Conservation (phyloP, 2,329 filamentous ascomycete species). For the Botrytis galanthina region DNA sequence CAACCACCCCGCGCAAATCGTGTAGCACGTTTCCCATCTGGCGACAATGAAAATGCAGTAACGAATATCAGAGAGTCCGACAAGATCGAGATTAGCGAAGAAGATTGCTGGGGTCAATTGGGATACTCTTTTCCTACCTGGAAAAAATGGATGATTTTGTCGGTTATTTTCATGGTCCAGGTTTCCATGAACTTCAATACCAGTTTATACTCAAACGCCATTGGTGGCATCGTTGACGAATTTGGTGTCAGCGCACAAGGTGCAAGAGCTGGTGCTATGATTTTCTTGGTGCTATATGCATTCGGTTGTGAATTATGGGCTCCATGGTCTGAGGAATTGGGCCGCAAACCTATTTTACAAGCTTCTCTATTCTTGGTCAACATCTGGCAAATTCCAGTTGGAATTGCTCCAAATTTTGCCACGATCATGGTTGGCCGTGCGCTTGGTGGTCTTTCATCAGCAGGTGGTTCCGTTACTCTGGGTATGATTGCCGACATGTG, state of each 20-base stretch:
- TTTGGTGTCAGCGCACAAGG: constrained; percentile 67
- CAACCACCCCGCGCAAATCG: not conserved
- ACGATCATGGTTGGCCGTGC: constrained; percentile 68
- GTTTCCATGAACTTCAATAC: constrained; percentile 80
- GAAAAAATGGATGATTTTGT: constrained; percentile 70
- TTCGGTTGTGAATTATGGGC: constrained; percentile 89
- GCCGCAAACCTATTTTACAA: constrained; percentile 74
- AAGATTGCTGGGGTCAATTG: constrained; percentile 64
- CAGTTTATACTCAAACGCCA: constrained; percentile 68
- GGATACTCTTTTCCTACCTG: constrained; percentile 58
- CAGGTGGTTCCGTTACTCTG: constrained; percentile 70
- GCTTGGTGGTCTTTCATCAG: constrained; percentile 67
- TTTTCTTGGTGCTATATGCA: constrained; percentile 77
- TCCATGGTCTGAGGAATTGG: constrained; percentile 81
- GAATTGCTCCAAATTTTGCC: constrained; percentile 69
- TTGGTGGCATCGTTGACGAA: constrained; percentile 62
- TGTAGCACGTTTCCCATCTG: constrained; percentile 7
- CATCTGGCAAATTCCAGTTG: constrained; percentile 71
- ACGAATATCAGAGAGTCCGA: constrained; percentile 4
- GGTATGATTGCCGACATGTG: constrained; percentile 76
- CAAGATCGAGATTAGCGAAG: constrained; percentile 46
- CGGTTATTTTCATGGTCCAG: constrained; percentile 71
- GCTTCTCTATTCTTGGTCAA: constrained; percentile 72
- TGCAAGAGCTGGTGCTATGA: constrained; percentile 70
- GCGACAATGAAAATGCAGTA: not conserved